Evolutionary conservation across 2,329 filamentous ascomycete genomes (phyloP).

Genomic region (Gaeumannomyces sp.): DNA sequence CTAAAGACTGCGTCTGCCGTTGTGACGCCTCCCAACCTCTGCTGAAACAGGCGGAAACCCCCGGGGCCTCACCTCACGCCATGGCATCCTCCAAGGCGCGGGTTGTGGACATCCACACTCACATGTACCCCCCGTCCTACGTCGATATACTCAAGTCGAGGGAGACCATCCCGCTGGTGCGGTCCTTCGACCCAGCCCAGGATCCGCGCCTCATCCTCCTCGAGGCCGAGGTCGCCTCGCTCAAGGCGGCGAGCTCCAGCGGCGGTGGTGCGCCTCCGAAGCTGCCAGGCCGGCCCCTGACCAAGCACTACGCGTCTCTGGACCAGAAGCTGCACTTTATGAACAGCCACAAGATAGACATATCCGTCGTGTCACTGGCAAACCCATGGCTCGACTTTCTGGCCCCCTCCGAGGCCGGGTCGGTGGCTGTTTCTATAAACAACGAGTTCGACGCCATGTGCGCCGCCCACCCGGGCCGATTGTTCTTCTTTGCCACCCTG

Average conservation of each 20-base stretch:
- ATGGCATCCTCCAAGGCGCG: slow-evolving; percentile 11
- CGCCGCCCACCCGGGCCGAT: slow-evolving; percentile 52
- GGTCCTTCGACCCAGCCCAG: slow-evolving; percentile 47
- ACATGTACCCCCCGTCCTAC: slow-evolving; percentile 63
- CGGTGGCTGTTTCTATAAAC: slow-evolving; percentile 65
- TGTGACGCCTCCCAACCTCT: neutral
- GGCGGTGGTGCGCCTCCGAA: slow-evolving; percentile 48
- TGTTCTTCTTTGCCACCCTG: slow-evolving; percentile 80
- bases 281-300: slow-evolving; percentile 73
- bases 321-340: slow-evolving; percentile 79
- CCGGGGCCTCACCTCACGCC: neutral
- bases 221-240: slow-evolving; percentile 37
- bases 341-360: slow-evolving; percentile 73
- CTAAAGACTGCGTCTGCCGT: no score
- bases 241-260: slow-evolving; percentile 37
- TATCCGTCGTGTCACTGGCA: slow-evolving; percentile 80
- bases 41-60: neutral
- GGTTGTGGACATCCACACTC: slow-evolving; percentile 62
- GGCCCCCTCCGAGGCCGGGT: slow-evolving; percentile 49
- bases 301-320: slow-evolving; percentile 76
- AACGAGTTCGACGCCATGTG: slow-evolving; percentile 72
- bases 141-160: slow-evolving; percentile 54
- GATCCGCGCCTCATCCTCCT: slow-evolving; percentile 63
- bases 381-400: slow-evolving; percentile 95
- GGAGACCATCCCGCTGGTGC: slow-evolving; percentile 62